Evolutionary conservation across 352 stramenopile genomes (phyloP), one percentile per base, ranked within the genome.

Genomic region (Phytophthora citrophthora): DNA sequence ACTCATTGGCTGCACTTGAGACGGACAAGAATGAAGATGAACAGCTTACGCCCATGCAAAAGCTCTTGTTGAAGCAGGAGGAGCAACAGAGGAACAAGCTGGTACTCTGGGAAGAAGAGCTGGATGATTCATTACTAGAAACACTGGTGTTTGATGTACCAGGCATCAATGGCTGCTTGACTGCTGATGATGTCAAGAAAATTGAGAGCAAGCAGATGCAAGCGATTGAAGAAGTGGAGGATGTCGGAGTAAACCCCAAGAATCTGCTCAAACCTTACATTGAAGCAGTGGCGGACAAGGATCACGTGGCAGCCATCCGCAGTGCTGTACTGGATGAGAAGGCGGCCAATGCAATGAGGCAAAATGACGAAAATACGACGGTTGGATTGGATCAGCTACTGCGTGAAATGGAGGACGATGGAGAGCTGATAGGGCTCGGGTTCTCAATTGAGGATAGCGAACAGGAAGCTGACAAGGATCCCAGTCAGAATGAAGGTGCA

Each of bases 351-450:
- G 77, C 74, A 7, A 91, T 92, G 79, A 60, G 70, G 6, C 74
- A 76, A 47, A 77, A 64, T 18, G 71, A 78, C 41, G 76, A 84
- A 26, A 88, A 72, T 32, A 57, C 78, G 27, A 86, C 83, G 5
- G 65, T 91, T 2, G 83, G 77, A 46, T 61, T 92, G 20, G 82
- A 94, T 49, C 72, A 92, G 49, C 63, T 94, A 55, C 66, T 92
- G 12, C 72, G 77, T 32, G 85, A 92, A 54, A 72, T 91, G 52
- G 77, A 91, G 40, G 78, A 88, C 40, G 83, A 92, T 64, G 81
- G 83, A 36, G 83, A 90, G 40, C 57, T 89, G 2, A 69, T 63
- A 4, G 83, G 81, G 32, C 50, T 92, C 0, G 83, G 83, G 12
- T 91, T 94, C n/a, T 71, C 62, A 8, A 23, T 88, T 2, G 70